A percentile compares a stretch with the other conserved stretches of the same genome.
These are phyloP conservation scores for Trametes gibbosa DNA, from an alignment of 768 basidiomycete species.

Conservation along the genomic window DNA sequence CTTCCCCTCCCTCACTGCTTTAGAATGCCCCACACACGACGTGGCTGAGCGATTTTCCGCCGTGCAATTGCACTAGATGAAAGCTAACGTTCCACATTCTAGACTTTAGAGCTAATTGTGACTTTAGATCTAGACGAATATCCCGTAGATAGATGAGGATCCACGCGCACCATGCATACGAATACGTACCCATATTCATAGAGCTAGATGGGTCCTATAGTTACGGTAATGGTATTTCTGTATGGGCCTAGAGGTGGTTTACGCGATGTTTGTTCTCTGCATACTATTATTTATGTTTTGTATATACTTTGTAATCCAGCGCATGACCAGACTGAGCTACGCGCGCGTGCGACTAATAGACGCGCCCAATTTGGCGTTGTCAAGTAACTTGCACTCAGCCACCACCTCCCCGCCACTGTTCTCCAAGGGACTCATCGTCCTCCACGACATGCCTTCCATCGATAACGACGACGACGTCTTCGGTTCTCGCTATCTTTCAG, in stretches of 20 bases:
- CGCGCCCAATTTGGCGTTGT: conserved; percentile 16
- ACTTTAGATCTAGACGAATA: neutral
- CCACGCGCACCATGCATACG: no score
- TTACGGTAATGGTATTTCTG: no score
- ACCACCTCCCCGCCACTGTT: conserved; percentile 8
- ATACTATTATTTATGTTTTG: no score
- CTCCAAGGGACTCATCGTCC: neutral
- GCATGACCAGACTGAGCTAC: neutral
- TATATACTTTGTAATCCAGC: neutral
- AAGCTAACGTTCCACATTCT: neutral
- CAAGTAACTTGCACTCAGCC: conserved; percentile 19
- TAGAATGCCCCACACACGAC: conserved; percentile 5
- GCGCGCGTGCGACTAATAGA: neutral
- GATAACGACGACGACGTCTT: conserved; percentile 25
- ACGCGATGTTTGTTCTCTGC: no score
- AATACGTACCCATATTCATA: neutral
- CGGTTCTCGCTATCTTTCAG: conserved; percentile 31
- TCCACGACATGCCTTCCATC: conserved; percentile 13
- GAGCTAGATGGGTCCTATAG: neutral
- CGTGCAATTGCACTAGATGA: neutral
- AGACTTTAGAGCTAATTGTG: neutral
- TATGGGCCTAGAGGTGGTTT: no score
- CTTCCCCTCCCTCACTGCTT: conserved; percentile 7
- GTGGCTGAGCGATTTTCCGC: conserved; percentile 7
- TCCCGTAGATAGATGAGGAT: neutral